Conservation (phyloP, 352 stramenopile genomes). For the Nothophytophthora sp. region DNA sequence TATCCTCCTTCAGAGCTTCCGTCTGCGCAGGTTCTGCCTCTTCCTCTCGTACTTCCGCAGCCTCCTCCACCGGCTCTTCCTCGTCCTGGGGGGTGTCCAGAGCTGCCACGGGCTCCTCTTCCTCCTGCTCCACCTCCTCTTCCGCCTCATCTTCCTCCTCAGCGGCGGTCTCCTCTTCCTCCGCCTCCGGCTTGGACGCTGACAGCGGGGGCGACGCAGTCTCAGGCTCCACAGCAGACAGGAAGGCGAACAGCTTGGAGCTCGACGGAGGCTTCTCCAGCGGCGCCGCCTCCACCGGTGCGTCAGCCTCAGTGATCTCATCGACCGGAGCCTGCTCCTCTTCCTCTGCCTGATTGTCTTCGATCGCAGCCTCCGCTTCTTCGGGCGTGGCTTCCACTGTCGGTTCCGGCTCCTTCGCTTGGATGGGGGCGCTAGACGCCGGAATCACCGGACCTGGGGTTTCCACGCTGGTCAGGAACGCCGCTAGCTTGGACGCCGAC, state of each 20-base stretch:
- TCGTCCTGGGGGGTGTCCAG: constrained; percentile 22
- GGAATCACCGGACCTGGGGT: constrained; percentile 10
- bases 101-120: constrained; percentile 23
- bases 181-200: constrained; percentile 3
- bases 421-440: constrained; percentile 13
- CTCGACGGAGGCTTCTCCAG: constrained; percentile 32
- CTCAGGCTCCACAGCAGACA: constrained; percentile 43
- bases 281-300: no score
- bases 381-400: constrained; percentile 22
- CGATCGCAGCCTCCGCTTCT: constrained; percentile 16
- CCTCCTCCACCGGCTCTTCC: constrained; percentile 17
- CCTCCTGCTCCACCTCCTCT: constrained; percentile 15
- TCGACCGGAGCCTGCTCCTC: constrained; percentile 15
- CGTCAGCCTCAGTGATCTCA: constrained; percentile 1
- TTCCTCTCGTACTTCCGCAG: no score
- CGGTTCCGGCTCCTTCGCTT: constrained; percentile 12
- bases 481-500: constrained; percentile 52
- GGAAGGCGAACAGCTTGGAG: constrained; percentile 56
- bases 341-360: constrained; percentile 30
- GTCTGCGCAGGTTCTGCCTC: neutral
- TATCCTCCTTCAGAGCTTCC: constrained; percentile 22
- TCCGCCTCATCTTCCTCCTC: constrained; percentile 25
- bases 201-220: no score
- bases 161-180: constrained; percentile 23
- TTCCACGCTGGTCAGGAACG: constrained; percentile 69